A percentile compares a stretch with the other conserved stretches of the same genome.
These are phyloP conservation scores for Ceratocystis destructans DNA, from an alignment of 2,329 filamentous ascomycete species.

Conservation along the genomic window DNA sequence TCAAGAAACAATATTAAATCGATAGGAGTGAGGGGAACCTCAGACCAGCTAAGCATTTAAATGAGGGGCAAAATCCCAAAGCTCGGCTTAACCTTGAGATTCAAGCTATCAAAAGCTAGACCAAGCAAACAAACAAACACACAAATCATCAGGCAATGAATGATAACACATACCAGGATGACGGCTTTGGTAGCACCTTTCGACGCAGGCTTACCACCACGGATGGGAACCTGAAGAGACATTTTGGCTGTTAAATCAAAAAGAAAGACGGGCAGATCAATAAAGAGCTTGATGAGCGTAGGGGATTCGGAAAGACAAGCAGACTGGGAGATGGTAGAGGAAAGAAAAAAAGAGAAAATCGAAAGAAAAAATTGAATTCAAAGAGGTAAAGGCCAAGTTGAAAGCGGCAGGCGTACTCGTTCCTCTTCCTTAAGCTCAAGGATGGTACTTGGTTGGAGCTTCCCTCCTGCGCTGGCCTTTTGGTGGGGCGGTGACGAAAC, in stretches of 20 bases:
- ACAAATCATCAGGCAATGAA: not conserved
- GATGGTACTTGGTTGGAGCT: not conserved
- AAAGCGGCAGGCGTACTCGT: constrained; percentile 14
- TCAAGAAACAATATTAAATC: not conserved
- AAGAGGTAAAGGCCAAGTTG: not conserved
- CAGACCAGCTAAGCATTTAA: not conserved
- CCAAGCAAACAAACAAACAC: not conserved
- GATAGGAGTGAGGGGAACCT: not conserved
- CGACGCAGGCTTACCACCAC: constrained; percentile 32
- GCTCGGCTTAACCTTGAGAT: not conserved
- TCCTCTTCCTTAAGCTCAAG: constrained; percentile 7
- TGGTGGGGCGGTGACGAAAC: constrained; percentile 10
- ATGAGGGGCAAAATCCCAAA: not conserved
- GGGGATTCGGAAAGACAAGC: not conserved
- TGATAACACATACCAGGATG: constrained; percentile 54
- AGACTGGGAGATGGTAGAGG: not conserved
- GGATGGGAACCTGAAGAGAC: constrained; percentile 37
- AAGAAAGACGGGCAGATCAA: constrained; percentile 1
- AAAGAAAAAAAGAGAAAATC: not conserved
- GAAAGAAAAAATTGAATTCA: constrained; percentile 8
- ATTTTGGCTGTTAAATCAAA: not conserved
- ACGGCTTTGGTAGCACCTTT: constrained; percentile 65
- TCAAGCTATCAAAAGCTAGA: not conserved
- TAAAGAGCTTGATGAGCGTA: not conserved
- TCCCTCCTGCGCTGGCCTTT: not conserved